Evolutionary conservation across 345 rosid species (phyloP).

Genomic region (Murraya paniculata): DNA sequence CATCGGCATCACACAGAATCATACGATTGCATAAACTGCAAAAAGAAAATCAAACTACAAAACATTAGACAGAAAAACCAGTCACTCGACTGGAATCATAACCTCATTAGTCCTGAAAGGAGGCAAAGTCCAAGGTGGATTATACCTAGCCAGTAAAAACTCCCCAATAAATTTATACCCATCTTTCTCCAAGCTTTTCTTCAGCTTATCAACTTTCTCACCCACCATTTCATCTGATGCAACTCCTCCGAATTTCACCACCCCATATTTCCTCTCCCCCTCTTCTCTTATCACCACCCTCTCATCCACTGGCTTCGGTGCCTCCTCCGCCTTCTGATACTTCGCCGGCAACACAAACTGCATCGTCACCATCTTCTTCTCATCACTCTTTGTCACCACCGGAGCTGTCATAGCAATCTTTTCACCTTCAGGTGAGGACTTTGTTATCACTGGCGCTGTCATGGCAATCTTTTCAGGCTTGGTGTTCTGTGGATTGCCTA

Average conservation of each 20-base stretch:
- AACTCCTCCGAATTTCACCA: conserved; percentile 63
- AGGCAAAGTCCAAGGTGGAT: conserved; percentile 90
- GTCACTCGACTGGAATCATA: conserved; percentile 71
- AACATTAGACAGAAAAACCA: too few species aligned
- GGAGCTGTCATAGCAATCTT: conserved; percentile 88
- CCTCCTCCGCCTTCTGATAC: conserved; percentile 74
- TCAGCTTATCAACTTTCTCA: conserved; percentile 68
- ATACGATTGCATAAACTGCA: neutral
- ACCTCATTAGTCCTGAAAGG: conserved; percentile 75
- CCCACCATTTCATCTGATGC: conserved; percentile 59
- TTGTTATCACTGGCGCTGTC: conserved; percentile 84
- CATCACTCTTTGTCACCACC: conserved; percentile 58
- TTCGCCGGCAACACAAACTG: conserved; percentile 72
- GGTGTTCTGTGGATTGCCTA: conserved; percentile 74
- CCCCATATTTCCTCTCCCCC: conserved; percentile 70
- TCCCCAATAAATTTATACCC: conserved; percentile 68
- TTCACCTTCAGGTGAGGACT: conserved; percentile 38
- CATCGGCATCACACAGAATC: neutral
- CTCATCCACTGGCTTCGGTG: conserved; percentile 81
- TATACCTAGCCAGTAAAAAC: conserved; percentile 69
- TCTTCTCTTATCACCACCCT: conserved; percentile 73
- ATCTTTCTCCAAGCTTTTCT: conserved; percentile 59
- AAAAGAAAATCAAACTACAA: neutral
- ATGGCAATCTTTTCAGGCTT: conserved; percentile 81
- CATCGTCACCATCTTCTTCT: conserved; percentile 67